Percentiles rank a stretch among this genome's conserved stretches.
phyloP scores from a whole-genome alignment of 176 grass and related monocot species.

The Ananas comosus region DNA sequence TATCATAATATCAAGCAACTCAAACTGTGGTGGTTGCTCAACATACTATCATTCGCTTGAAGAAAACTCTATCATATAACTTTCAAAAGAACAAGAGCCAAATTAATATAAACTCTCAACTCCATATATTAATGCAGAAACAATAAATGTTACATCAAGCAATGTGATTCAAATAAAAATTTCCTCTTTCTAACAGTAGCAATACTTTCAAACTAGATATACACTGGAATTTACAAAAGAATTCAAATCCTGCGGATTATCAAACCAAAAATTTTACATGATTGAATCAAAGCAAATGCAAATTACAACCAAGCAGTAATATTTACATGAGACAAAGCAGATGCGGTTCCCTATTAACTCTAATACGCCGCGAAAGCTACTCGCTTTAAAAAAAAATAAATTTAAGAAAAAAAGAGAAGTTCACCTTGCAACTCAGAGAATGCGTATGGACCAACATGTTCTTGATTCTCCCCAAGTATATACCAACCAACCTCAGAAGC shows the following conservation, averaged over 20 bases:
- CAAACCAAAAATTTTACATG: no score
- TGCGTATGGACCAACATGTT: conserved; percentile 69
- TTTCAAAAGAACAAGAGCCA: no score
- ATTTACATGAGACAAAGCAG: not conserved
- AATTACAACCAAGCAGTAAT: not conserved
- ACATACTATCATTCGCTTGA: not conserved
- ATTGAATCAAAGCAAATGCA: no score
- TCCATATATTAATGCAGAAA: no score
- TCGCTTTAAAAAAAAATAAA: not conserved
- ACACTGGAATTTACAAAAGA: no score
- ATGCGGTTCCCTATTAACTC: not conserved
- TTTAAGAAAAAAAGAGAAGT: not conserved
- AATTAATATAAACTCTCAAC: no score
- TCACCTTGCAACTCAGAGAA: conserved; percentile 67
- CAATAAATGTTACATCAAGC: no score
- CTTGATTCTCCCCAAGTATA: conserved; percentile 75
- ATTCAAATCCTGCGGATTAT: no score
- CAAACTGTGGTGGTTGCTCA: no score
- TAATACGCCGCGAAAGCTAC: not conserved
- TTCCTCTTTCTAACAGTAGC: no score
- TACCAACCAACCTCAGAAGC: conserved; percentile 54
- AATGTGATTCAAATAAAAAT: no score
- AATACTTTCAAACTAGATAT: no score
- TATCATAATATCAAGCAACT: not conserved
- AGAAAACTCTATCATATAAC: not conserved